These are phyloP conservation scores for Penicillium verhagenii DNA, from an alignment of 495 filamentous ascomycete species.

Conservation along the genomic window DNA sequence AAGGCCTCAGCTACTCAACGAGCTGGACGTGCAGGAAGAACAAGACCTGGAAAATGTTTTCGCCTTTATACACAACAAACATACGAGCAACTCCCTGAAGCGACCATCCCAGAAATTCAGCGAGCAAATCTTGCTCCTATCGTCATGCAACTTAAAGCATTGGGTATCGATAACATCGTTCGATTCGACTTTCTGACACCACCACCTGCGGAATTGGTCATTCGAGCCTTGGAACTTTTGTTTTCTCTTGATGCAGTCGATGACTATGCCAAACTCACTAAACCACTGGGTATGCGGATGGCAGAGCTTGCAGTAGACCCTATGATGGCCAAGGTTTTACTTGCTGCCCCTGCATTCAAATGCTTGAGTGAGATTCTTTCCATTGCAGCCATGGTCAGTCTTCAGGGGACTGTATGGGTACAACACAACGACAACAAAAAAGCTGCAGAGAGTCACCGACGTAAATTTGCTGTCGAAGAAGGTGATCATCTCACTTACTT, in stretches of 20 bases:
- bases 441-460: conserved; percentile 64
- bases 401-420: conserved; percentile 80
- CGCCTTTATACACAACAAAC: conserved; percentile 83
- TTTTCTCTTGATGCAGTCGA: conserved; percentile 89
- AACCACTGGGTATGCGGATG: conserved; percentile 84
- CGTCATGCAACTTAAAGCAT: conserved; percentile 89
- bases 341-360: conserved; percentile 70
- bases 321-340: conserved; percentile 91
- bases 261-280: conserved; percentile 87
- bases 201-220: conserved; percentile 84
- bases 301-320: conserved; percentile 93
- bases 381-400: conserved; percentile 92
- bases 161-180: conserved; percentile 94
- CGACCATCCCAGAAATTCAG: conserved; percentile 87
- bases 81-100: conserved; percentile 67
- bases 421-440: conserved; percentile 76
- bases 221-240: conserved; percentile 83
- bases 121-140: conserved; percentile 88
- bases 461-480: conserved; percentile 89
- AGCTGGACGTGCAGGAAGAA: conserved; percentile 87
- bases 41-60: conserved; percentile 92
- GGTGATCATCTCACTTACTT: conserved; percentile 93
- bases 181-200: conserved; percentile 88
- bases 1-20: conserved; percentile 92
- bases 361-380: conserved; percentile 85